A percentile compares a stretch with the other conserved stretches of the same genome.
Evolutionary conservation across 1,139 yeast species (phyloP).

Genomic region (Geotrichum fermentans): DNA sequence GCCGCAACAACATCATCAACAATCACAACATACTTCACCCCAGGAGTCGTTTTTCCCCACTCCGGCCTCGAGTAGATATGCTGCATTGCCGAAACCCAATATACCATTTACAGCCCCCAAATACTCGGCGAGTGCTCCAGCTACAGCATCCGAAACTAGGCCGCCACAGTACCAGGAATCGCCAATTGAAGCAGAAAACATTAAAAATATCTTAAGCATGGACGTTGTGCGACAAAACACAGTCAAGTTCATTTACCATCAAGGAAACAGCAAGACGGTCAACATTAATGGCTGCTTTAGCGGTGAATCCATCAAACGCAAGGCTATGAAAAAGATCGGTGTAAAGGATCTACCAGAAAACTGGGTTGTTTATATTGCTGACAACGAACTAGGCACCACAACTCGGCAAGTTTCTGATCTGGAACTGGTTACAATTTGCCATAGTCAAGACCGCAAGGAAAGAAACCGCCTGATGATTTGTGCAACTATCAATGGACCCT

Average conservation of each 20-base stretch:
- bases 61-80: background rate
- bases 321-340: slow-evolving; percentile 54
- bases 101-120: slow-evolving; percentile 13
- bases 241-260: slow-evolving; percentile 55
- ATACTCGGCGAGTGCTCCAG: slow-evolving; percentile 13
- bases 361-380: slow-evolving; percentile 48
- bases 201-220: slow-evolving; percentile 29
- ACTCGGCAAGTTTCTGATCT: slow-evolving; percentile 61
- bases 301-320: slow-evolving; percentile 71
- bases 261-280: slow-evolving; percentile 66
- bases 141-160: slow-evolving; percentile 9
- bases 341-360: slow-evolving; percentile 44
- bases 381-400: slow-evolving; percentile 39
- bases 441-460: slow-evolving; percentile 65
- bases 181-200: slow-evolving; percentile 10
- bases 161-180: slow-evolving; percentile 6
- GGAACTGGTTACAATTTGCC: slow-evolving; percentile 78
- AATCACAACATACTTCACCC: background rate
- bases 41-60: slow-evolving; percentile 1
- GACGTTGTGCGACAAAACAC: slow-evolving; percentile 41
- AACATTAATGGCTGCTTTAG: slow-evolving; percentile 76
- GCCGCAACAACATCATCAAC: background rate
- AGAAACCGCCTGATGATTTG: slow-evolving; percentile 71
- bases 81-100: background rate
- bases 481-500: slow-evolving; percentile 58